Base-by-base conservation (phyloP, 116 monocot species). In the Papilionanthe hybrid region DNA sequence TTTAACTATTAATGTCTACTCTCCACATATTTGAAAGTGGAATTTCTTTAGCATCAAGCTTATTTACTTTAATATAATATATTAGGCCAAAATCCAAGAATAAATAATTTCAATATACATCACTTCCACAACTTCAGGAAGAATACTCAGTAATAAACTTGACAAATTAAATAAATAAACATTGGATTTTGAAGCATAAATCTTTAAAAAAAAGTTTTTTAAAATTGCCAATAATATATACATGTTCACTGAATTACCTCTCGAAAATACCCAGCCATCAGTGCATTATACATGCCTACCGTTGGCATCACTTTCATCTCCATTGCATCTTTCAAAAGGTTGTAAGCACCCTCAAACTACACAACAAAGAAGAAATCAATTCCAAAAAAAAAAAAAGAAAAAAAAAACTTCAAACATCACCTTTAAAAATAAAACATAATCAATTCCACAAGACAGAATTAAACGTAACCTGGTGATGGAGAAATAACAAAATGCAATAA, bases 291-390 rank as follows among this genome's bases (percentile, higher is more conserved):
- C 90, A 96, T 89, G 89, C 87, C 85, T 82, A 88, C 72, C 20
- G 90, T 92, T 8, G 84, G 81, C 37, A 81, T 72, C 65, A 86
- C 85, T 12, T 90, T 69, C 78, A 86, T 86, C 72, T 83, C 86
- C 81, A 75, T 75, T 79, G 80, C 85, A 78, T 89, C 78, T 81
- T 80, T 67, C 75, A 96, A 80, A 72, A 96, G 27, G 66, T 88
- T 82, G 81, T 89, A 89, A 30, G 96, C 94, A 86, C 92, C 90
- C 85, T 86, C 85, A 87, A 93, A 93, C 96, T 96, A 90, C 81
- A 86, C 15, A 81, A 72, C 41, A 23, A 32, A 49, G 5, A 80
- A 66, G 29, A 8, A 29, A 67, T 29, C 65, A 79, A 28, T 58
- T 44, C 73, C 8, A 49, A 49, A 11, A 25, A 37, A 3, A 37